Conservation (phyloP, 1,284 basidiomycete species). For the Ustilago bromivora region DNA sequence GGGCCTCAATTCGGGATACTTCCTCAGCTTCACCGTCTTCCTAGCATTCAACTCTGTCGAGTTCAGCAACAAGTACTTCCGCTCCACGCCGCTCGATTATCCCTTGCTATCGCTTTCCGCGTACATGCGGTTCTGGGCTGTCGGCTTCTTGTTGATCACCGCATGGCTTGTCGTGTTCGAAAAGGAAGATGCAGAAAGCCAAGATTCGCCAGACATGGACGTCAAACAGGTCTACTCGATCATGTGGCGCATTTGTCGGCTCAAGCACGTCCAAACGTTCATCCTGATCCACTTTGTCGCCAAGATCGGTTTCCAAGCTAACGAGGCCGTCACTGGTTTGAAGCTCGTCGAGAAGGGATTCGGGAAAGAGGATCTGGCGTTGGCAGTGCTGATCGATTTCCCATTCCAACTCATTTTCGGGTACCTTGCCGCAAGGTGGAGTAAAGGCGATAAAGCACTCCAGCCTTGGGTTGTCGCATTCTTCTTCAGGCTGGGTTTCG, state of each 20-base stretch:
- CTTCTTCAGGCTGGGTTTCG: slow-evolving; percentile 84
- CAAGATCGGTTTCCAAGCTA: slow-evolving; percentile 95
- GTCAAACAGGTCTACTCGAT: slow-evolving; percentile 90
- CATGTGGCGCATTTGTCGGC: slow-evolving; percentile 92
- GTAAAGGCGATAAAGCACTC: slow-evolving; percentile 70
- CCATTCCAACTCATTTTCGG: slow-evolving; percentile 97
- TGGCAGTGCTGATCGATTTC: slow-evolving; percentile 95
- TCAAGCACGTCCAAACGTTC: slow-evolving; percentile 91
- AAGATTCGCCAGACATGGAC: slow-evolving; percentile 80
- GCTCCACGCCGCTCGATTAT: slow-evolving; percentile 75
- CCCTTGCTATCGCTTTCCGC: slow-evolving; percentile 83
- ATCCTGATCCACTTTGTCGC: slow-evolving; percentile 88
- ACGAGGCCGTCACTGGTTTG: slow-evolving; percentile 89
- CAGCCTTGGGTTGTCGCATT: slow-evolving; percentile 86
- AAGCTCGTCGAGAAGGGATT: slow-evolving; percentile 98
- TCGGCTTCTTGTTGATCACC: slow-evolving; percentile 84
- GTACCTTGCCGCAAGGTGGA: slow-evolving; percentile 94
- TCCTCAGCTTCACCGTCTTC: slow-evolving; percentile 96
- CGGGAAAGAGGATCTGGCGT: slow-evolving; percentile 91
- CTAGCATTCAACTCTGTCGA: slow-evolving; percentile 94
- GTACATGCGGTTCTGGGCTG: slow-evolving; percentile 88
- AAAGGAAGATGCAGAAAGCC: slow-evolving; percentile 77
- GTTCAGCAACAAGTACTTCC: slow-evolving; percentile 84
- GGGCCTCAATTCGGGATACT: slow-evolving; percentile 94
- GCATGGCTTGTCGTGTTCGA: slow-evolving; percentile 89